Percentiles rank a stretch among this genome's conserved stretches.
Evolutionary conservation across 768 basidiomycete species (phyloP).

Genomic region (Lyophyllum shimeji): DNA sequence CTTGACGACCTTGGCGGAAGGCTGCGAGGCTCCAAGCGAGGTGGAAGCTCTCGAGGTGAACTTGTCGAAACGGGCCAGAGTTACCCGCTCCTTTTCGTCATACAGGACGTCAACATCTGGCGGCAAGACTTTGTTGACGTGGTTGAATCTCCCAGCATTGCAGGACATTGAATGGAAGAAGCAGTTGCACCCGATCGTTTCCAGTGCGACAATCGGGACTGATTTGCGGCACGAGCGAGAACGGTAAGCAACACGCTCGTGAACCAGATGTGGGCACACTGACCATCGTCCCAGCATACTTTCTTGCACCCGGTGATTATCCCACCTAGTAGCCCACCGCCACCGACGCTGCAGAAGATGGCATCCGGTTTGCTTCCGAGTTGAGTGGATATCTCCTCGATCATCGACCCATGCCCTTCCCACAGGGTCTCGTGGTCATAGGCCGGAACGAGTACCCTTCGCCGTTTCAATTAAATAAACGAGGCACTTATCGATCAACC

Average conservation of each 20-base stretch:
- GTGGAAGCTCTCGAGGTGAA: slow-evolving; percentile 66
- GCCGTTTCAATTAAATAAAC: neutral
- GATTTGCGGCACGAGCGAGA: neutral
- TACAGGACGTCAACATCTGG: slow-evolving; percentile 41
- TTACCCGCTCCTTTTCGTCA: slow-evolving; percentile 43
- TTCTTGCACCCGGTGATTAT: slow-evolving; percentile 62
- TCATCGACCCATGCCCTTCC: slow-evolving; percentile 76
- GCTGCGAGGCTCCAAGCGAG: slow-evolving; percentile 70
- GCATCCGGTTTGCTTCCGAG: slow-evolving; percentile 59
- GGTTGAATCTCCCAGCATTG: slow-evolving; percentile 42
- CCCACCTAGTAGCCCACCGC: slow-evolving; percentile 70
- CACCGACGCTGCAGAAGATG: slow-evolving; percentile 78
- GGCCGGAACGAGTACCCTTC: slow-evolving; percentile 66
- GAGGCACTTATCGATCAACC: neutral
- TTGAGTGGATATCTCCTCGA: slow-evolving; percentile 60
- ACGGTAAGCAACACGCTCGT: neutral
- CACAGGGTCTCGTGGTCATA: slow-evolving; percentile 71
- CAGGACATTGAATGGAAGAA: slow-evolving; percentile 72
- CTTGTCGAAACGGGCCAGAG: slow-evolving; percentile 53
- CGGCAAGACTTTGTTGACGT: slow-evolving; percentile 31
- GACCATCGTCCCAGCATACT: slow-evolving; percentile 74
- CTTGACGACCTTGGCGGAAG: slow-evolving; percentile 59
- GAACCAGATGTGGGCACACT: slow-evolving; percentile 14
- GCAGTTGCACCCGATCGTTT: slow-evolving; percentile 72
- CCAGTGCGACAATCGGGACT: slow-evolving; percentile 68